Base-by-base conservation (phyloP, 2,329 filamentous ascomycete species). In the Neofusicoccum kwambonambiense region DNA sequence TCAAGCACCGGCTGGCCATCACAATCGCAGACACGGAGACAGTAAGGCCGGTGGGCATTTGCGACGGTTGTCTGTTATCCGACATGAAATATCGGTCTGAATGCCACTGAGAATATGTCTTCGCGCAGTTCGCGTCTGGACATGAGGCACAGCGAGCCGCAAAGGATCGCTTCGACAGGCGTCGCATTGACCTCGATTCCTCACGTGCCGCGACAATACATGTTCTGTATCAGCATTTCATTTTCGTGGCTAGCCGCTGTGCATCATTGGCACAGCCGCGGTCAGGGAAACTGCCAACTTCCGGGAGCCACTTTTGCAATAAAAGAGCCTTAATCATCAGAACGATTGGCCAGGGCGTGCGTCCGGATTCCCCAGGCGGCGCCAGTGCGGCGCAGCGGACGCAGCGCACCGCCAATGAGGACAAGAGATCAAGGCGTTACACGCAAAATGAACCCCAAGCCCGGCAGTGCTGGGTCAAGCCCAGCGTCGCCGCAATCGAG, bases 241-340 rank as follows among this genome's bases (percentile, higher is more conserved):
- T 47, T 37, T 60, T 60, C 42, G 56, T 34, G 41, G 27, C 41
- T 35, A 45, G 42, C 56, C 56, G 41, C 27, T 9, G 41, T 22
- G 37, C 52, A 27, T 37, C 39, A 57, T 44, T 45, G 22, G 54
- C 27, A 19, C 39, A 31, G 15, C 27, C 15, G 19, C 22, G 1
- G 15, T 31, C 54, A 57, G 39, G 54, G 54, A 44, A 42, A 39
- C 39, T 11, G 54, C 54, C 39, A 34, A 44, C 3, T n/a, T 11
- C 41, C 27, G 39, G 39, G 54, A 12, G 54, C 54, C 54, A 60
- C 56, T 39, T 47, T 45, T 60, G 42, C 56, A 60, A 60, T 58
- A 58, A 56, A 35, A 58, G 54, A 11, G 54, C 54, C 54, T 45
- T 44, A 58, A 44, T 47, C 27, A 35, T 47, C 42, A 37, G 27